Percentiles rank a stretch among this genome's conserved stretches.
Conservation (phyloP, 495 filamentous ascomycete genomes). For the Penicillium roqueforti region DNA sequence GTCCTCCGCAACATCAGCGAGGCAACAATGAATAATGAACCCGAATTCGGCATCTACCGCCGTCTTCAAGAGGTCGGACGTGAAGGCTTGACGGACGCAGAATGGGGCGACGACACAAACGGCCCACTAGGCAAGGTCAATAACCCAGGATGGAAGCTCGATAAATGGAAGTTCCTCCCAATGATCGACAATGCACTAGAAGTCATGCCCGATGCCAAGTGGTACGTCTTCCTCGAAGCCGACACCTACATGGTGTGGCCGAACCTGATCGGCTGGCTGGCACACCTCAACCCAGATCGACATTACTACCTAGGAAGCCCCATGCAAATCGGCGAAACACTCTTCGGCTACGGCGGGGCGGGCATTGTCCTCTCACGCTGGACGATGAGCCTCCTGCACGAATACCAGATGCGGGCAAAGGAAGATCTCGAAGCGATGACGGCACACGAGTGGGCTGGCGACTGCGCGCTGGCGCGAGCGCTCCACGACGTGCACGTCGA, state of each 20-base stretch:
- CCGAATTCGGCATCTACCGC: conserved; percentile 42
- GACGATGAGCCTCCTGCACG: conserved; percentile 21
- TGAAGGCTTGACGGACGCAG: conserved; percentile 29
- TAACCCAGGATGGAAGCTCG: conserved; percentile 55
- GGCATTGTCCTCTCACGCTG: conserved; percentile 50
- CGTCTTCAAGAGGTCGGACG: conserved; percentile 37
- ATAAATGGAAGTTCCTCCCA: conserved; percentile 66
- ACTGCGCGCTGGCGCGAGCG: conserved; percentile 40
- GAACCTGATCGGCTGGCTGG: conserved; percentile 54
- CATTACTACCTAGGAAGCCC: conserved; percentile 51
- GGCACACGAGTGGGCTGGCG: conserved; percentile 31
- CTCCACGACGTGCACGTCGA: conserved; percentile 31
- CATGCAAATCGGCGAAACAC: conserved; percentile 37
- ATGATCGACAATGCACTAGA: conserved; percentile 54
- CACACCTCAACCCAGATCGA: conserved; percentile 45
- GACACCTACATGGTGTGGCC: conserved; percentile 63
- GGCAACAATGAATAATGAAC: conserved; percentile 28
- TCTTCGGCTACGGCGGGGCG: conserved; percentile 59
- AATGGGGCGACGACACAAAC: conserved; percentile 31
- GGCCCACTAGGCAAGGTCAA: conserved; percentile 33
- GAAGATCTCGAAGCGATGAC: conserved; percentile 31
- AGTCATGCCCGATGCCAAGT: conserved; percentile 50
- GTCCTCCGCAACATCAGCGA: conserved; percentile 38
- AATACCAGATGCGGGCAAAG: conserved; percentile 14
- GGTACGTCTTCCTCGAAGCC: conserved; percentile 63